Base-by-base conservation (phyloP, 495 filamentous ascomycete species). In the Neurospora discreta region DNA sequence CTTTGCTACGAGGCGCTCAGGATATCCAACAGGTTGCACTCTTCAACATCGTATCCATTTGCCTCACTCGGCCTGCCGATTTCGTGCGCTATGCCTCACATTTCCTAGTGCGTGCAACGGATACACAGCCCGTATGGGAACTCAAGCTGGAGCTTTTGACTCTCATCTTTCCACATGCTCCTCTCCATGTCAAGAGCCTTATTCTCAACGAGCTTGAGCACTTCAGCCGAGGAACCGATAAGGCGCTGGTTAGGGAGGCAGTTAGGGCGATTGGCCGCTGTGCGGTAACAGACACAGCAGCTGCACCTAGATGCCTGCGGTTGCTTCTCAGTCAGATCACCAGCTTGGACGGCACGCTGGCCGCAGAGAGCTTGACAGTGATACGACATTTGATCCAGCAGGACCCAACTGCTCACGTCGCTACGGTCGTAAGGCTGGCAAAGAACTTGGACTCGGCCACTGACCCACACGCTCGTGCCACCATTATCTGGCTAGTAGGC, bases 401-500 rank as follows among this genome's bases (percentile, higher is more conserved):
- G 77, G 88, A 95, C 73, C 93, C 95, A 6, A 80, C 84, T 30
- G 88, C 88, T 16, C 95, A 98, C 75, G 81, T 83, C 7, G 82
- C 82, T 0, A 99, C 95, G 0, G 94, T 99, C 7, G 89, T 97
- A 42, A 87, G 93, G 65, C 83, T 99, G n/a, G 95, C 96, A 9
- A 97, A 93, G 79, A 91, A 96, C 74, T 87, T 99, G 8, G 94
- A 97, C 72, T 89, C 89, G 4, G 91, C 92, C 10, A 93, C 90
- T 3, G 92, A 93, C 71, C 88, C 95, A 6, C 90, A 91, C 70
- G 96, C 95, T 5, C 86, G 95, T 70, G 95, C 96, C 16, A 95
- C 90, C 40, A 97, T 98, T 72, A 92, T 98, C 74, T 99, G 95
- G 95, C 89, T 99, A 5, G 94, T 99, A 0, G 95, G 95, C 69